Evolutionary conservation across 2,329 filamentous ascomycete species (phyloP).

Genomic region (Cladosporium cucumerinum): DNA sequence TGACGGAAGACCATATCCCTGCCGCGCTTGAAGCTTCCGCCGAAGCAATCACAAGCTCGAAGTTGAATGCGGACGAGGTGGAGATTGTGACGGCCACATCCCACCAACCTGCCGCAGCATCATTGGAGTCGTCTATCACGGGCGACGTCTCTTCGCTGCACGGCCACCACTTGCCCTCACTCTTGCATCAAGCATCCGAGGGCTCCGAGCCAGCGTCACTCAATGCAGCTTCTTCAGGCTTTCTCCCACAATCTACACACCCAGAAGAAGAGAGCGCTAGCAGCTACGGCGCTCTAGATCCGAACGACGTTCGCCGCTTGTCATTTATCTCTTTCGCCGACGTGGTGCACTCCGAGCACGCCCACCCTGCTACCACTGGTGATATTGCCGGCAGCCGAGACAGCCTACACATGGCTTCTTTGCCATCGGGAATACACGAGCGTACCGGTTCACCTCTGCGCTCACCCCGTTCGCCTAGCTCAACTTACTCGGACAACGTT

Average conservation of each 20-base stretch:
- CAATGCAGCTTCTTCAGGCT: conserved; percentile 74
- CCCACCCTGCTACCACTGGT: conserved; percentile 23
- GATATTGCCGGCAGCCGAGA: conserved; percentile 55
- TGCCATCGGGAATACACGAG: conserved; percentile 42
- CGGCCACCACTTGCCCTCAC: conserved; percentile 14
- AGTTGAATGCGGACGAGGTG: conserved; percentile 80
- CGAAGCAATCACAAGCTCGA: conserved; percentile 82
- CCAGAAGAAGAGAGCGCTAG: conserved; percentile 60
- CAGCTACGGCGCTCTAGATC: conserved; percentile 75
- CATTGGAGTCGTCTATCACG: conserved; percentile 37
- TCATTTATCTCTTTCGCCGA: conserved; percentile 98
- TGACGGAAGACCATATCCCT: conserved; percentile 91
- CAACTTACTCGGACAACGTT: conserved; percentile 19
- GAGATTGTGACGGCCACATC: conserved; percentile 86
- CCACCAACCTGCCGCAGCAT: conserved; percentile 73
- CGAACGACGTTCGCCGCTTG: conserved; percentile 73
- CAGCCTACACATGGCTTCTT: conserved; percentile 54
- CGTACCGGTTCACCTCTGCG: conserved; percentile 77
- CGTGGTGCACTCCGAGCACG: conserved; percentile 80
- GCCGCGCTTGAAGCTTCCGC: conserved; percentile 88
- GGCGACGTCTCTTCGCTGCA: conserved; percentile 28
- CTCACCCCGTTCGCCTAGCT: conserved; percentile 54
- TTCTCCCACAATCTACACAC: conserved; percentile 57
- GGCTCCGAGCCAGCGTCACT: conserved; percentile 58
- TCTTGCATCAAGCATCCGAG: conserved; percentile 18